A percentile compares a stretch with the other conserved stretches of the same genome.
Conservation (phyloP, 805 yeast genomes). For the Ogataea glucozyma region DNA sequence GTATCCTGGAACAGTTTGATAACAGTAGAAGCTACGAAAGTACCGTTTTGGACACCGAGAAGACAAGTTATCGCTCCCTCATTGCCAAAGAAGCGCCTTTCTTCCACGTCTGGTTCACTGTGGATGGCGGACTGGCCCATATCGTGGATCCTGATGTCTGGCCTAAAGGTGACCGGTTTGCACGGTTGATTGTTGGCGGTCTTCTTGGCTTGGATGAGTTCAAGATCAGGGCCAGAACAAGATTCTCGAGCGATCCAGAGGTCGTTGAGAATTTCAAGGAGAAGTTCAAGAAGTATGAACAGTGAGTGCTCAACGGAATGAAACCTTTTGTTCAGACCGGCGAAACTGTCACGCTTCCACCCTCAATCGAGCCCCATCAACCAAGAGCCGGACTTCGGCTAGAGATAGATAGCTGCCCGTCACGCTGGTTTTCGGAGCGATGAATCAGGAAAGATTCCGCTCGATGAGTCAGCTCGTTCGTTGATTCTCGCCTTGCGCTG, state of each 20-base stretch:
- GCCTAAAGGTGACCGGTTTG: constrained; percentile 50
- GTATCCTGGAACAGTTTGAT: constrained; percentile 38
- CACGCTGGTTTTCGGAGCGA: no score
- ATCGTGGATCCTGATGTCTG: constrained; percentile 46
- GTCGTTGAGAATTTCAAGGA: constrained; percentile 17
- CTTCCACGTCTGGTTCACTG: constrained; percentile 50
- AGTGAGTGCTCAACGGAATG: no score
- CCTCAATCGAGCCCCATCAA: no score
- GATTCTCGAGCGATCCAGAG: constrained; percentile 19
- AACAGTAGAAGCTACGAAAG: constrained; percentile 42
- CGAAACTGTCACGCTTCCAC: no score
- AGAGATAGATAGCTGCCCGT: no score
- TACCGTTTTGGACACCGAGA: constrained; percentile 40
- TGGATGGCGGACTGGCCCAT: constrained; percentile 52
- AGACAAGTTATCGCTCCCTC: constrained; percentile 27
- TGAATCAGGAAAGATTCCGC: no score
- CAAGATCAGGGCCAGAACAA: constrained; percentile 35
- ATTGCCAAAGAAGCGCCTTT: constrained; percentile 51
- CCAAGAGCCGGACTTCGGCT: no score
- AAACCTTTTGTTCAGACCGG: no score
- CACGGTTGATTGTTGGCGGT: constrained; percentile 48
- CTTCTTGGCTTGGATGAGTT: constrained; percentile 41
- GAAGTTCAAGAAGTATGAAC: constrained; percentile 19
- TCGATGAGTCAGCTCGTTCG: no score
- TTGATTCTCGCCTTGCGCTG: no score